Evolutionary conservation across 1,139 yeast species (phyloP).

Genomic region (Sugiyamaella sp.): DNA sequence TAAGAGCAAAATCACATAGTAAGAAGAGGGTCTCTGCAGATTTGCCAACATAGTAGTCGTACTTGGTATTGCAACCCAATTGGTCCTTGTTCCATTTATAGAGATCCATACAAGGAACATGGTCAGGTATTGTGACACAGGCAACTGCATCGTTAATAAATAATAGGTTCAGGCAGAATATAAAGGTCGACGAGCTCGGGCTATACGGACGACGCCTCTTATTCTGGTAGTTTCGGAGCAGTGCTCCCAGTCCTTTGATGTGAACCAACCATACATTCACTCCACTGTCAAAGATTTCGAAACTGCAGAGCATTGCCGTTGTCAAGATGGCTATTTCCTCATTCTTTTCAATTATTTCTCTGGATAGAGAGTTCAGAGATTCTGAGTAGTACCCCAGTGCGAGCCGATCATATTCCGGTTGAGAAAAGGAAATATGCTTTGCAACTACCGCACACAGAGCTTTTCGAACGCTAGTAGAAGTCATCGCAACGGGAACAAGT

Average conservation of each 20-base stretch:
- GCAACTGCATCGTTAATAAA: conserved; percentile 19
- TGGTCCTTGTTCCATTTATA: conserved; percentile 6
- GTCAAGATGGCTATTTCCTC: conserved; percentile 17
- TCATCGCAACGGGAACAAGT: conserved; percentile 19
- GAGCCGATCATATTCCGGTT: conserved; percentile 7
- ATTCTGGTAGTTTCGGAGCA: conserved; percentile 15
- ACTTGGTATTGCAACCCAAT: background rate
- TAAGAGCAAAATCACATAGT: conserved; percentile 13
- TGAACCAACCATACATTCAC: conserved; percentile 18
- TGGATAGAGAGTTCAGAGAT: conserved; percentile 11
- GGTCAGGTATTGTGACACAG: conserved; percentile 19
- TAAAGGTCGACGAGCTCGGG: conserved; percentile 2
- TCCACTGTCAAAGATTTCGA: conserved; percentile 21
- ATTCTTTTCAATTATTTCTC: conserved; percentile 7
- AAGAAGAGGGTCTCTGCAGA: conserved; percentile 11
- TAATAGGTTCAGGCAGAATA: conserved; percentile 17
- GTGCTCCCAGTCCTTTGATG: conserved; percentile 14
- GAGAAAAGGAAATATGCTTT: conserved; percentile 13
- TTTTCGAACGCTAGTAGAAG: conserved; percentile 13
- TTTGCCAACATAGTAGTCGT: conserved; percentile 18
- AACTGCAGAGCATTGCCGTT: conserved; percentile 19
- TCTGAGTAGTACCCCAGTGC: conserved; percentile 18
- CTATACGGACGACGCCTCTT: background rate
- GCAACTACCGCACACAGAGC: conserved; percentile 20
- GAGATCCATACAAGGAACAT: conserved; percentile 15